These are phyloP conservation scores for Penicillium italicum DNA, from an alignment of 2,329 filamentous ascomycete genomes.

Conservation along the genomic window DNA sequence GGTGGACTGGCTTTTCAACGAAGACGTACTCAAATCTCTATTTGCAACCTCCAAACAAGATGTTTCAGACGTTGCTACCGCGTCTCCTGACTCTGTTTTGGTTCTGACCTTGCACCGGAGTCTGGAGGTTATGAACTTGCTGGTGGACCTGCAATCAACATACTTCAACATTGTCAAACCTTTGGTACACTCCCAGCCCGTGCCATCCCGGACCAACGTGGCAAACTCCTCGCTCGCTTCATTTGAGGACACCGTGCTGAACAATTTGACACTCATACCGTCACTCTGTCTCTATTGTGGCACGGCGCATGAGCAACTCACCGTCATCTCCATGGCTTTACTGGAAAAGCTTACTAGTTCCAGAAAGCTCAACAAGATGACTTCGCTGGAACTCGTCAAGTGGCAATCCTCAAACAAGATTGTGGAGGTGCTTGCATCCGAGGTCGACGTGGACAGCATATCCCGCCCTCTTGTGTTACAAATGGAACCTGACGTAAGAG, in stretches of 20 bases:
- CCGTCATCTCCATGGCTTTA: conserved; percentile 74
- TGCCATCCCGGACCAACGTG: conserved; percentile 58
- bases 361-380: conserved; percentile 69
- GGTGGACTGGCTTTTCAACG: conserved; percentile 98
- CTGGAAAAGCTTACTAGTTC: conserved; percentile 85
- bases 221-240: conserved; percentile 75
- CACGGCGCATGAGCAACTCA: conserved; percentile 74
- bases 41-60: conserved; percentile 78
- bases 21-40: conserved; percentile 74
- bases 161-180: conserved; percentile 87
- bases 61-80: conserved; percentile 65
- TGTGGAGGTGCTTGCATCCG: conserved; percentile 79
- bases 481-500: conserved; percentile 62
- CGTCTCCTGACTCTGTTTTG: conserved; percentile 73
- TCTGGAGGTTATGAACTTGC: conserved; percentile 78
- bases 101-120: conserved; percentile 73
- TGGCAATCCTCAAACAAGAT: conserved; percentile 73
- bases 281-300: conserved; percentile 84
- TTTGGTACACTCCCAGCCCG: conserved; percentile 64
- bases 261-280: conserved; percentile 72
- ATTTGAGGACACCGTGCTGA: conserved; percentile 87
- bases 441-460: conserved; percentile 76
- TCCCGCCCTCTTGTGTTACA: conserved; percentile 67
- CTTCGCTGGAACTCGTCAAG: conserved; percentile 59
- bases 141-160: conserved; percentile 83